Evolutionary conservation across 2,329 filamentous ascomycete genomes (phyloP).

Genomic region (Hypoxylon sp.): DNA sequence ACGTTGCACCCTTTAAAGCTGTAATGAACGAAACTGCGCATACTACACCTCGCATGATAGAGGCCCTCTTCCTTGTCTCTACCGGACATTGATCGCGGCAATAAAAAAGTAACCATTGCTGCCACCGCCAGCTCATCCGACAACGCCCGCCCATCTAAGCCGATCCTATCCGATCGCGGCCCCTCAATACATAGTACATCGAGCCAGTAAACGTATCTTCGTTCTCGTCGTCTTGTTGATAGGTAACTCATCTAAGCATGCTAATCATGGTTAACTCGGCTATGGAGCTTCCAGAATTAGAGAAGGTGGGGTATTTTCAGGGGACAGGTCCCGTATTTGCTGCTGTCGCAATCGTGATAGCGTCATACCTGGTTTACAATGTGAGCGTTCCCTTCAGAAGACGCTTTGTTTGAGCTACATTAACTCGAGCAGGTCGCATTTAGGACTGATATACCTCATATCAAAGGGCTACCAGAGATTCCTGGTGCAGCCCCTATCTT

Average conservation of each 20-base stretch:
- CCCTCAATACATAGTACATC: neutral
- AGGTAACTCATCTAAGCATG: neutral
- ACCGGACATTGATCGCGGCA: neutral
- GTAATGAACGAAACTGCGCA: neutral
- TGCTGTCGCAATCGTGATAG: neutral
- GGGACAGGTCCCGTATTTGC: neutral
- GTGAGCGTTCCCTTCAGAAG: neutral
- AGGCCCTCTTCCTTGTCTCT: neutral
- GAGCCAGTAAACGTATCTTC: neutral
- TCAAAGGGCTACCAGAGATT: conserved; percentile 62
- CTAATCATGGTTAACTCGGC: too few species aligned
- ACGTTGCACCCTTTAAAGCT: neutral
- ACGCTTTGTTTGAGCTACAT: neutral
- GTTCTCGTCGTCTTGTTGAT: too few species aligned
- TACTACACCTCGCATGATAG: neutral
- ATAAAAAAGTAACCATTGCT: neutral
- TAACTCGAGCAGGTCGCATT: conserved; percentile 46
- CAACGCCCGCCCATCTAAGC: neutral
- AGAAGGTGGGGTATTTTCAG: neutral
- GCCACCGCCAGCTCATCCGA: neutral
- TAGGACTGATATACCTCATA: conserved; percentile 64
- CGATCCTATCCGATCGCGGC: neutral
- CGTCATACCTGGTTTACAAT: neutral
- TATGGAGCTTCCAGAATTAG: neutral
- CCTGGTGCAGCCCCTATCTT: conserved; percentile 65